Evolutionary conservation across 73 alveolate species (phyloP).

Genomic region (Urostyla sp.): DNA sequence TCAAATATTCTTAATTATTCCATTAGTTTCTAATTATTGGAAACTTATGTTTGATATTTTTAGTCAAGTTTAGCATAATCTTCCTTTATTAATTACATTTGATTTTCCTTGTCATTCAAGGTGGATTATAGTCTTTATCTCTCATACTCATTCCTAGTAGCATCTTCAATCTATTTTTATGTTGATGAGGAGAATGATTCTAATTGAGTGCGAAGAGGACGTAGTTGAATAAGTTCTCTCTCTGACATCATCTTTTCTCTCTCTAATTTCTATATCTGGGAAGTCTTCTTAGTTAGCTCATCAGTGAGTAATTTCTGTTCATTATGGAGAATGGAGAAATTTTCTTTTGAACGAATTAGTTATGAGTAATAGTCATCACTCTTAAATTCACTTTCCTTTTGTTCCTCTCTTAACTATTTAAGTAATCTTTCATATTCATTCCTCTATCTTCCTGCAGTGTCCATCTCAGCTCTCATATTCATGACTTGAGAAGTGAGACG

Average conservation of each 20-base stretch:
- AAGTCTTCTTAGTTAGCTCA: conserved; percentile 47
- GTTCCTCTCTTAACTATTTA: conserved; percentile 32
- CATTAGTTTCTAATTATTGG: conserved; percentile 18
- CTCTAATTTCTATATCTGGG: conserved; percentile 18
- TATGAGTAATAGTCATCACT: conserved; percentile 48
- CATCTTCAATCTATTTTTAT: conserved; percentile 29
- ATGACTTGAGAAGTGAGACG: conserved; percentile 33
- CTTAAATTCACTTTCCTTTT: conserved; percentile 51
- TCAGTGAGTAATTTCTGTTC: conserved; percentile 56
- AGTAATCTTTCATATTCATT: conserved; percentile 40
- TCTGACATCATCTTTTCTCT: conserved; percentile 26
- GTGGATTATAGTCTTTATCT: conserved; percentile 11
- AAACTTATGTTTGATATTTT: background rate
- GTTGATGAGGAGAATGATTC: background rate
- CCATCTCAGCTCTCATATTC: conserved; percentile 15
- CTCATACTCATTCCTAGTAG: conserved; percentile 44
- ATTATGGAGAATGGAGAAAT: conserved; percentile 39
- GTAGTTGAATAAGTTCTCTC: conserved; percentile 57
- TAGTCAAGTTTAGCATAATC: conserved; percentile 30
- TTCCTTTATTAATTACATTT: background rate
- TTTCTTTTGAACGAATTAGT: conserved; percentile 46
- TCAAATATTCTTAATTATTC: conserved; percentile 55
- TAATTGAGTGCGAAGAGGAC: conserved; percentile 58
- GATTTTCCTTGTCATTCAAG: conserved; percentile 9
- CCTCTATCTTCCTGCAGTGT: background rate